These are phyloP conservation scores for Myriosclerotinia scirpicola DNA, from an alignment of 2,329 filamentous ascomycete genomes.

Conservation along the genomic window DNA sequence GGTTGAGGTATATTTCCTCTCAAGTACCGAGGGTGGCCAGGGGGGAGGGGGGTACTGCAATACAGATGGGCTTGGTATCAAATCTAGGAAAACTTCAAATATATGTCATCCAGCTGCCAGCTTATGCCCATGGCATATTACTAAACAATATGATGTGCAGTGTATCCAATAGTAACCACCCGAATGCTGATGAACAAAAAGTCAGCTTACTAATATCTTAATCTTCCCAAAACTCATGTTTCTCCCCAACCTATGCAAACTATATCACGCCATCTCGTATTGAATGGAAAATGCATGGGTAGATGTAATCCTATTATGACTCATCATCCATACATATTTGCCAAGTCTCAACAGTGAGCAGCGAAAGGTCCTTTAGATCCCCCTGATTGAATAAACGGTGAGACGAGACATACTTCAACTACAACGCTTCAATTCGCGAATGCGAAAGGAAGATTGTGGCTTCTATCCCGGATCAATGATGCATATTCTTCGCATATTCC, in stretches of 20 bases:
- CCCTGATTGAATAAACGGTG: background rate
- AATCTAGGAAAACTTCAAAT: background rate
- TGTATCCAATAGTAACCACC: too few relatives aligned
- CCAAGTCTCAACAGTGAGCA: background rate
- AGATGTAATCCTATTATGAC: background rate
- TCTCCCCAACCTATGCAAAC: background rate
- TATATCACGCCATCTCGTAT: background rate
- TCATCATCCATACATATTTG: background rate
- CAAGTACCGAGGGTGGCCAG: background rate
- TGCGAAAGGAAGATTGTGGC: background rate
- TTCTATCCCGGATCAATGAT: background rate
- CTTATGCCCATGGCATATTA: background rate
- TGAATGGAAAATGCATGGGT: background rate
- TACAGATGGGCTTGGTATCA: background rate
- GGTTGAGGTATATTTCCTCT: background rate
- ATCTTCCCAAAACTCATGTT: background rate
- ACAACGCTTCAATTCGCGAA: background rate
- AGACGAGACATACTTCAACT: background rate
- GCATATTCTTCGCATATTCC: too few relatives aligned
- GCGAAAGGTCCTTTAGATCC: background rate
- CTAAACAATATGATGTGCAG: background rate
- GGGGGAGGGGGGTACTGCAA: background rate
- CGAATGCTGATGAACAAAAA: background rate
- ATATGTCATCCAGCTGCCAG: background rate
- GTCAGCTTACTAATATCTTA: background rate